Evolutionary conservation across 345 rosid species (phyloP), one percentile per base, ranked within the genome.

Genomic region (Corchorus capsularis): DNA sequence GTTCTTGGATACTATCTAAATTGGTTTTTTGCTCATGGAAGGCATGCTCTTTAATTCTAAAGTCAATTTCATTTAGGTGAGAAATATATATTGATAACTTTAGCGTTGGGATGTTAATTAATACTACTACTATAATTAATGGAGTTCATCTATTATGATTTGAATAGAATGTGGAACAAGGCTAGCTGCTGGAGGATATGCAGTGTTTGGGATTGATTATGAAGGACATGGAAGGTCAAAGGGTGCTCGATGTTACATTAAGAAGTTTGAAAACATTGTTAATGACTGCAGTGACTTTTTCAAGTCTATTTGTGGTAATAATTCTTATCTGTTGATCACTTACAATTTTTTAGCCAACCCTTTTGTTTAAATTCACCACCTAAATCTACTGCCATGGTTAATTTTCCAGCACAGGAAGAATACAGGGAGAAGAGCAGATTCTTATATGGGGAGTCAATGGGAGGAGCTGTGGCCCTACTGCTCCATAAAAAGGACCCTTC

Each of bases 391-490:
- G 27, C 19, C 11, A 41, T 53, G 60, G 14, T 35, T 39, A 39
- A 39, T 3, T 78, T 73, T 52, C 17, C 83, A 92, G 98, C 85
- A 10, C 91, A 82, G 75, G 92, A 88, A 78, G 95, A 87, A 72
- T 94, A 90, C 86, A 84, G 82, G 75, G 84, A 86, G 17, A 96
- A 89, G 83, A 84, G 86, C 59, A 91, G 98, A 83, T 94, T 96
- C 89, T 82, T 96, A 82, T 96, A 92, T 56, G 98, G 98, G 27
- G 99, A 96, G 73, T 96, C 99, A 55, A 94, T 96, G 99, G 99
- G 97, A 82, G 99, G 98, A 56, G 99, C 99, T 45, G 98, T 96
- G 63, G 79, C 95, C 50, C 79, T 96, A 50, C 79, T 96, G 55
- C 90, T 96, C 35, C 97, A 94, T 87, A 90, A 79, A 77, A 96